A percentile compares a stretch with the other conserved stretches of the same genome.
Evolutionary conservation across 192 early-diverging fungal species (phyloP).

Genomic region (Powellomyces hirtus): DNA sequence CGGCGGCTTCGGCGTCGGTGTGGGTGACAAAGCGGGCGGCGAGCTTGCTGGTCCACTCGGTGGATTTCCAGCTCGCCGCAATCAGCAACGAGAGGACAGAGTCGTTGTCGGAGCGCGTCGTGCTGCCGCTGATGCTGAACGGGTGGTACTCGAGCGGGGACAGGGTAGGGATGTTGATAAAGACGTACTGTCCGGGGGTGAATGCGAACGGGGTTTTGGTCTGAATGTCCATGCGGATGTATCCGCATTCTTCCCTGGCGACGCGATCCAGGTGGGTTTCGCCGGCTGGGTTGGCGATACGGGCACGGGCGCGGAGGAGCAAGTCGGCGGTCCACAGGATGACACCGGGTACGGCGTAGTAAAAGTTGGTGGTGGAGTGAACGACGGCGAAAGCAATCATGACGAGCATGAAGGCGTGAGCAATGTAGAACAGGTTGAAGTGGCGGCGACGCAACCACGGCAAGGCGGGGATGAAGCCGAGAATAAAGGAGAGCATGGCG

Average conservation of each 20-base stretch:
- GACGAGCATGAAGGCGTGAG: slow-evolving; percentile 22
- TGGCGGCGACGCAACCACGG: slow-evolving; percentile 16
- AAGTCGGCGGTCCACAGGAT: slow-evolving; percentile 65
- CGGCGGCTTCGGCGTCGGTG: not conserved
- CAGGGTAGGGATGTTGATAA: slow-evolving; percentile 68
- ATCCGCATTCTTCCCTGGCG: not conserved
- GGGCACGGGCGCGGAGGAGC: slow-evolving; percentile 45
- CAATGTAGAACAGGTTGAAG: slow-evolving; percentile 28
- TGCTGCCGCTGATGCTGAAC: slow-evolving; percentile 69
- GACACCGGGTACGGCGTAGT: slow-evolving; percentile 35
- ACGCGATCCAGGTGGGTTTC: not conserved
- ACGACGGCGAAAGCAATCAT: slow-evolving; percentile 12
- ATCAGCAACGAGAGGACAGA: slow-evolving; percentile 6
- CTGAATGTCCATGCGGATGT: slow-evolving; percentile 43
- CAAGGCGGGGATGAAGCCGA: slow-evolving; percentile 20
- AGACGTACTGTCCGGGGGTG: slow-evolving; percentile 72
- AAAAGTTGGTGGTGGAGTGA: slow-evolving; percentile 16
- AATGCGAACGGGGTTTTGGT: slow-evolving; percentile 47
- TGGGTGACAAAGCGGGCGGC: not conserved
- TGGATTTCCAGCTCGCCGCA: not conserved
- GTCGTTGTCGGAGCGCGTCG: slow-evolving; percentile 11
- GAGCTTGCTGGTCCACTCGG: slow-evolving; percentile 5
- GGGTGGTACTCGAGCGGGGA: slow-evolving; percentile 77
- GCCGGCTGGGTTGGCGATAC: not conserved
- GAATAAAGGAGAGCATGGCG: not conserved